phyloP scores from a whole-genome alignment of 1,284 basidiomycete species.

The Pseudozyma thailandica region DNA sequence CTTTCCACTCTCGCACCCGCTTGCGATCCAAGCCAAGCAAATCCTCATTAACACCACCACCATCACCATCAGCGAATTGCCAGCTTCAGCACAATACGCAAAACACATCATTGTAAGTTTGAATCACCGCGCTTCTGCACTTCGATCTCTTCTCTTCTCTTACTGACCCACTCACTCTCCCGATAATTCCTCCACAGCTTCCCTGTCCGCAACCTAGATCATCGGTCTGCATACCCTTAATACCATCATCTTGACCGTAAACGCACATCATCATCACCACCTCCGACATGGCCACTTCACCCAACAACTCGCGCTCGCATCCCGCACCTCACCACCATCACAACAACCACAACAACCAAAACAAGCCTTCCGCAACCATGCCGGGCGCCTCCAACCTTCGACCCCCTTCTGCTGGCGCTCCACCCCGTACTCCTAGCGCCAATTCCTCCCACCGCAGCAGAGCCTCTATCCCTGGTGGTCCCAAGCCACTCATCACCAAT shows the following conservation, averaged over 20 bases:
- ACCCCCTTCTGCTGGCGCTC: slow-evolving; percentile 22
- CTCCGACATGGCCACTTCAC: slow-evolving; percentile 36
- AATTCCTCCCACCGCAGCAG: slow-evolving; percentile 39
- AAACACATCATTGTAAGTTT: slow-evolving; percentile 14
- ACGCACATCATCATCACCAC: background rate
- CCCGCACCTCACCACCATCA: slow-evolving; percentile 17
- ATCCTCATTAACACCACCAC: slow-evolving; percentile 5
- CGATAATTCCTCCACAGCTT: too few relatives aligned
- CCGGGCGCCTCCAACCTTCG: slow-evolving; percentile 23
- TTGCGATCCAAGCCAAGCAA: too few relatives aligned
- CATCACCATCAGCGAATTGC: slow-evolving; percentile 12
- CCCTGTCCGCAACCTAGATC: slow-evolving; percentile 11
- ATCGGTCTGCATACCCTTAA: slow-evolving; percentile 23
- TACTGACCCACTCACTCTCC: background rate
- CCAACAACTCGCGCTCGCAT: slow-evolving; percentile 21
- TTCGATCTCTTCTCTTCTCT: background rate
- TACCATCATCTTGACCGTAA: slow-evolving; percentile 1
- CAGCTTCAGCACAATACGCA: slow-evolving; percentile 6
- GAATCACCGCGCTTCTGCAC: background rate
- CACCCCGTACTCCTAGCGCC: slow-evolving; percentile 29
- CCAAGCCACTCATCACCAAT: slow-evolving; percentile 14
- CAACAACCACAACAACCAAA: too few relatives aligned
- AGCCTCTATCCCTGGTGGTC: slow-evolving; percentile 17
- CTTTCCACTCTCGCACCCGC: too few relatives aligned
- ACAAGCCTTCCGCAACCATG: slow-evolving; percentile 22